Percentiles rank a stretch among this genome's conserved stretches.
phyloP scores from a whole-genome alignment of 2,329 filamentous ascomycete species.

The Hypoxylon sp. region DNA sequence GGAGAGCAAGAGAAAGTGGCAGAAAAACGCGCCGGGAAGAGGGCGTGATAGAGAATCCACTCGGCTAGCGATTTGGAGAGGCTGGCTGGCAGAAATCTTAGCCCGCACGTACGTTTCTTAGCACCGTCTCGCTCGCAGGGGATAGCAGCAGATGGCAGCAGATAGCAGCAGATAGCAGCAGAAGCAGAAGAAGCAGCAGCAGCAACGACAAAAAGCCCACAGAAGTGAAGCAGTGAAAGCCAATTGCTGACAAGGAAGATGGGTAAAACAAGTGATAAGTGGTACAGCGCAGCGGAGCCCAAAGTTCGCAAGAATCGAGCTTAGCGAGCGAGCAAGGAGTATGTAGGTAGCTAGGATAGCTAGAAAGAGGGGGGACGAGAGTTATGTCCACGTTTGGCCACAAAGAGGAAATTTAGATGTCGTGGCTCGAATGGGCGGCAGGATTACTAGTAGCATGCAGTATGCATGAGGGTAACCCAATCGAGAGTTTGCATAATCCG shows the following conservation, averaged over 20 bases:
- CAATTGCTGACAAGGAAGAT: conserved; percentile 41
- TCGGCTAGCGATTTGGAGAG: conserved; percentile 10
- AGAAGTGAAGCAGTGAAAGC: no score
- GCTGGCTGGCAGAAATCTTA: no score
- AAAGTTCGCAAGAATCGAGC: conserved; percentile 40
- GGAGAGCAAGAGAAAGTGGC: conserved; percentile 34
- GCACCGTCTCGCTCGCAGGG: no score
- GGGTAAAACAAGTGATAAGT: conserved; percentile 33
- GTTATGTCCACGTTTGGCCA: conserved; percentile 46
- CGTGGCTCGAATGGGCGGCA: conserved; percentile 50
- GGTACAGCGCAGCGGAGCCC: conserved; percentile 44
- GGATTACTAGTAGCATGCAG: conserved; percentile 47
- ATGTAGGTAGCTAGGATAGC: no score
- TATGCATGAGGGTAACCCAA: conserved; percentile 48
- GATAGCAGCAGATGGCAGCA: no score
- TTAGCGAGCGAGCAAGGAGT: conserved; percentile 38
- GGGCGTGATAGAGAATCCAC: no score
- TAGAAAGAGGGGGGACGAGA: conserved; percentile 37
- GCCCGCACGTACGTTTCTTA: no score
- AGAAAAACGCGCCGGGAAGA: conserved; percentile 26
- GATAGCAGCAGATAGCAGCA: background rate
- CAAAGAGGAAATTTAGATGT: conserved; percentile 45
- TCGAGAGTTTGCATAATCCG: conserved; percentile 47
- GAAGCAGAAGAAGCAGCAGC: background rate
- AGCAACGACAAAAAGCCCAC: conserved; percentile 25